Evolutionary conservation across 345 rosid genomes (phyloP).

Genomic region (Brassica napus): DNA sequence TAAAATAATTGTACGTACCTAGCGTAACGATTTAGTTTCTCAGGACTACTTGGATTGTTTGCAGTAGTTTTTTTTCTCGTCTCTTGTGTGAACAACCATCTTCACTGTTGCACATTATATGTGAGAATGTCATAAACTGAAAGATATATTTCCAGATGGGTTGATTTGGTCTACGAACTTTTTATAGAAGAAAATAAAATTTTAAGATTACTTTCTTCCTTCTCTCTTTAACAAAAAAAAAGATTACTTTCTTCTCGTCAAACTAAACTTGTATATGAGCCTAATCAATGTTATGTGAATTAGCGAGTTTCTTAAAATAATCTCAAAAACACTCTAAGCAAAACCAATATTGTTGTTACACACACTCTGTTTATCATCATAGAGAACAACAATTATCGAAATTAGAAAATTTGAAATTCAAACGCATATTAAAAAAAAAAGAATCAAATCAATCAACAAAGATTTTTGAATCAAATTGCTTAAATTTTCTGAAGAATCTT

Average conservation of each 20-base stretch:
- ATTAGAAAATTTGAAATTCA: neutral
- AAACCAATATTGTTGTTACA: neutral
- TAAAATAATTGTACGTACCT: slow-evolving; percentile 1
- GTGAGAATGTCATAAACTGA: neutral
- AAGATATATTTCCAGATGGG: neutral
- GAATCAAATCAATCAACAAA: neutral
- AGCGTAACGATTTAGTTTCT: neutral
- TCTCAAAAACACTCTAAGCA: neutral
- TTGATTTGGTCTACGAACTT: neutral
- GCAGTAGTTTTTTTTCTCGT: neutral
- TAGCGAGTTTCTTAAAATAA: neutral
- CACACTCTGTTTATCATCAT: neutral
- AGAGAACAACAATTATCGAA: neutral
- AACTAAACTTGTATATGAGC: neutral
- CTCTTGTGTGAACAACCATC: neutral
- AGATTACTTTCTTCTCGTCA: neutral
- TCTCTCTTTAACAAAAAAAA: no score
- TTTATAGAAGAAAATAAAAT: neutral
- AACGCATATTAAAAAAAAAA: neutral
- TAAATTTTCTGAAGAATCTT: slow-evolving; percentile 12
- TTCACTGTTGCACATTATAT: neutral
- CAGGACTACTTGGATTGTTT: neutral
- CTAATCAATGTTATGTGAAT: neutral
- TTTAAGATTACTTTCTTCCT: neutral
- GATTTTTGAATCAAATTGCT: neutral